These are phyloP conservation scores for Chlorella sp. DNA, from an alignment of 139 green algal genomes.

Conservation along the genomic window DNA sequence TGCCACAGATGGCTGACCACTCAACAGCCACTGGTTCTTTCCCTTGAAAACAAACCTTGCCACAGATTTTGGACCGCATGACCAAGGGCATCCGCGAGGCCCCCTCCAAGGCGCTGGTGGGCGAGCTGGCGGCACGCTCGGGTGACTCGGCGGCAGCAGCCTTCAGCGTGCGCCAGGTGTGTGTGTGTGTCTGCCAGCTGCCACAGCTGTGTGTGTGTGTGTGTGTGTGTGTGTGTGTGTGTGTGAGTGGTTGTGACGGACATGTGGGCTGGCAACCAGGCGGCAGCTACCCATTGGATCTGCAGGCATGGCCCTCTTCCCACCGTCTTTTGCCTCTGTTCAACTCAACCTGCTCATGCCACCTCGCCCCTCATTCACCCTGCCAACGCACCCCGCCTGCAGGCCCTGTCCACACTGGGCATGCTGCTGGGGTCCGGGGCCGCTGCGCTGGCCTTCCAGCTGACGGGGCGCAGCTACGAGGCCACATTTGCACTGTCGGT, in stretches of 20 bases:
- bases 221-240: too few species aligned
- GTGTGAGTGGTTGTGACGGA: too few species aligned
- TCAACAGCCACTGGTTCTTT: not conserved
- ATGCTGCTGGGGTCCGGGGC: slow-evolving; percentile 69
- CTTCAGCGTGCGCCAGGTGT: slow-evolving; percentile 78
- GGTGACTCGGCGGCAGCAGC: slow-evolving; percentile 78
- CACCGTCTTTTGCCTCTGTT: not conserved
- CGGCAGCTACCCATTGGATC: too few species aligned
- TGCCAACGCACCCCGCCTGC: too few species aligned
- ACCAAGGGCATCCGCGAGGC: slow-evolving; percentile 86
- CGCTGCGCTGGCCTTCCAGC: slow-evolving; percentile 61
- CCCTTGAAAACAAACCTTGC: not conserved
- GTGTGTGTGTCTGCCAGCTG: not conserved
- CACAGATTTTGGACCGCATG: slow-evolving; percentile 65
- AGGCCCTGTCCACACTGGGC: slow-evolving; percentile 70
- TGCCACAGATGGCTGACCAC: slow-evolving; percentile 36
- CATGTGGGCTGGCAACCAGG: too few species aligned
- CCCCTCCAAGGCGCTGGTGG: slow-evolving; percentile 87
- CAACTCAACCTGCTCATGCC: not conserved
- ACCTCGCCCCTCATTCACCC: too few species aligned
- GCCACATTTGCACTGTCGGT: slow-evolving; percentile 75
- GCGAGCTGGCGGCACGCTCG: slow-evolving; percentile 73
- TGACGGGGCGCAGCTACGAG: slow-evolving; percentile 73
- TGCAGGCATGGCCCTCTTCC: too few species aligned
- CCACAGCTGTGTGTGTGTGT: too few species aligned